phyloP scores from a whole-genome alignment of 1,139 yeast genomes.

The Wickerhamiella pararugosa region DNA sequence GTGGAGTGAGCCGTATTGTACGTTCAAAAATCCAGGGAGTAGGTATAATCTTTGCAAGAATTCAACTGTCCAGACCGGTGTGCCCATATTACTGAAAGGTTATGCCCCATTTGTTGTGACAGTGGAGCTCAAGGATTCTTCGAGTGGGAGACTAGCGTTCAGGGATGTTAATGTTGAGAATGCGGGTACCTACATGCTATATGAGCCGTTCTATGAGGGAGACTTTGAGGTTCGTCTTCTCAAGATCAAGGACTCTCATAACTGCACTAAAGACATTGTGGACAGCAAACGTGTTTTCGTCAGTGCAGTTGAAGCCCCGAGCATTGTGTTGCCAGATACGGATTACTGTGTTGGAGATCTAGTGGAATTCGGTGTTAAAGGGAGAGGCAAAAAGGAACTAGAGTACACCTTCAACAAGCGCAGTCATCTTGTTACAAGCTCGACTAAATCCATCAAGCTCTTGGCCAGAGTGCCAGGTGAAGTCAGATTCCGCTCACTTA shows the following conservation, averaged over 20 bases:
- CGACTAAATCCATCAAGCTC: constrained; percentile 41
- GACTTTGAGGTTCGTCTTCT: constrained; percentile 43
- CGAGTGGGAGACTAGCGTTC: constrained; percentile 32
- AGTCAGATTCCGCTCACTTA: constrained; percentile 49
- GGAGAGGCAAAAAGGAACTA: constrained; percentile 65
- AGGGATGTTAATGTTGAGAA: constrained; percentile 21
- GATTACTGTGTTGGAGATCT: constrained; percentile 86
- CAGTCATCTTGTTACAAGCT: constrained; percentile 43
- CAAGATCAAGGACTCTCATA: constrained; percentile 50
- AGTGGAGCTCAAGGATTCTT: constrained; percentile 39
- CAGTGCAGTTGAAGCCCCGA: constrained; percentile 11
- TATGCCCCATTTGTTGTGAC: constrained; percentile 47
- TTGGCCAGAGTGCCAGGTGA: constrained; percentile 72
- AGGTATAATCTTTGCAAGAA: constrained; percentile 26
- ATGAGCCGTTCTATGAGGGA: constrained; percentile 33
- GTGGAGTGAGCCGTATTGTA: constrained; percentile 42
- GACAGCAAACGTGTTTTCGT: constrained; percentile 14
- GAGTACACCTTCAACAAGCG: constrained; percentile 58
- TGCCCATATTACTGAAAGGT: constrained; percentile 45
- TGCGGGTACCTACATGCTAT: constrained; percentile 26
- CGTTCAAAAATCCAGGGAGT: constrained; percentile 34
- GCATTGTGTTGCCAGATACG: constrained; percentile 26
- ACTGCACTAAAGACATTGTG: constrained; percentile 39
- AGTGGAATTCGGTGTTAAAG: constrained; percentile 58
- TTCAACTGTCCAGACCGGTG: constrained; percentile 30